Conservation (phyloP, 1,284 basidiomycete species). For the Trichosporon asahii region DNA sequence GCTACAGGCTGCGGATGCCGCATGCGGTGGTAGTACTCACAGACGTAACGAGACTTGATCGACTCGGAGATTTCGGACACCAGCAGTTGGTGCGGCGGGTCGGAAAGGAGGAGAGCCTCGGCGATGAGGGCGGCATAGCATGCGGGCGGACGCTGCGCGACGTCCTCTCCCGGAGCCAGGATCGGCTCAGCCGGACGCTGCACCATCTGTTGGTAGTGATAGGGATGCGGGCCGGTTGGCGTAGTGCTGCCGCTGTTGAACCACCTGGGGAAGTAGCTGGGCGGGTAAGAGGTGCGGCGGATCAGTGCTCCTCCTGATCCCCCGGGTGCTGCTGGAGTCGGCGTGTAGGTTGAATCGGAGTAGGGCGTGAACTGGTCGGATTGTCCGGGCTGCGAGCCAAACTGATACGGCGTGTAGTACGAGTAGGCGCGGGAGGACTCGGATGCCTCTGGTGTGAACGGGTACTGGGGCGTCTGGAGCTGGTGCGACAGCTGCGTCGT, state of each 20-base stretch:
- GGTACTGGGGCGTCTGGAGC: not conserved
- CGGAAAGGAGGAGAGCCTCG: slow-evolving; percentile 43
- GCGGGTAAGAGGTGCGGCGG: not conserved
- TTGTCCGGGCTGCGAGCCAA: not conserved
- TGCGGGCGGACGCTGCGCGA: slow-evolving; percentile 42
- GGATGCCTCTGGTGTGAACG: not conserved
- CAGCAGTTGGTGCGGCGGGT: slow-evolving; percentile 47
- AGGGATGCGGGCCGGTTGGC: not conserved
- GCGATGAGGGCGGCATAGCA: slow-evolving; percentile 51
- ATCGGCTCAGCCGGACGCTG: slow-evolving; percentile 35
- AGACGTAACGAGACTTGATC: slow-evolving; percentile 46
- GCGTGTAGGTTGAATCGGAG: not conserved
- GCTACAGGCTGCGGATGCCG: not conserved
- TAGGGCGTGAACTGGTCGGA: not conserved
- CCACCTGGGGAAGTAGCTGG: not conserved
- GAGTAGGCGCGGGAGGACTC: not conserved
- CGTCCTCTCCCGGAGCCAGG: slow-evolving; percentile 43
- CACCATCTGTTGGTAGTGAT: not conserved
- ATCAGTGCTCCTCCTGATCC: not conserved
- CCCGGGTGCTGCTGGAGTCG: not conserved
- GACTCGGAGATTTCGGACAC: slow-evolving; percentile 50
- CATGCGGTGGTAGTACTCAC: slow-evolving; percentile 31
- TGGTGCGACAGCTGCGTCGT: not conserved
- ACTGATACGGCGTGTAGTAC: not conserved
- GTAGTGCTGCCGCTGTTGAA: not conserved